A percentile compares a stretch with the other conserved stretches of the same genome.
These are phyloP conservation scores for Fusarium sp. DNA, from an alignment of 2,329 filamentous ascomycete species.

Conservation along the genomic window DNA sequence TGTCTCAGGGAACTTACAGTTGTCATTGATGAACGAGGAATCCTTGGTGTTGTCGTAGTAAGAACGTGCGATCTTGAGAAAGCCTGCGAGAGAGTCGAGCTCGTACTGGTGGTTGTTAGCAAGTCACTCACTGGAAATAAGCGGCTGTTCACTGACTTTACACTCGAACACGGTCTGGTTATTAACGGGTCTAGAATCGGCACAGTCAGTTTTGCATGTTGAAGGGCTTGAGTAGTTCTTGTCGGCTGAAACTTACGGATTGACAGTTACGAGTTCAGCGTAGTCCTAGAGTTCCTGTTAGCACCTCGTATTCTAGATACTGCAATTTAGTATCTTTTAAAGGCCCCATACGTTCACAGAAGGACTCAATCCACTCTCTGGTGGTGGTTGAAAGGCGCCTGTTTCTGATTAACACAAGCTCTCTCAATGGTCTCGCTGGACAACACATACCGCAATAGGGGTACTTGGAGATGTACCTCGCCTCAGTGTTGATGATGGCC, in stretches of 20 bases:
- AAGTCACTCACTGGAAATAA: rapidly evolving
- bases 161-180: slow-evolving; percentile 26
- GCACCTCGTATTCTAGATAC: too few species aligned
- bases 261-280: slow-evolving; percentile 5
- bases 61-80: slow-evolving; percentile 19
- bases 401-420: background rate
- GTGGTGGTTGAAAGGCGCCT: slow-evolving; percentile 22
- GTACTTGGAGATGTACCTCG: slow-evolving; percentile 18
- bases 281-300: background rate
- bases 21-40: slow-evolving; percentile 12
- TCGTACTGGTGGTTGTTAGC: slow-evolving; percentile 1
- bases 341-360: slow-evolving; percentile 4
- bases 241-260: background rate
- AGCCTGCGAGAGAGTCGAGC: slow-evolving; percentile 22
- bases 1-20: background rate
- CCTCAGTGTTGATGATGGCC: slow-evolving; percentile 24
- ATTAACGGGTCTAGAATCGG: background rate
- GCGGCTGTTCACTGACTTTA: background rate
- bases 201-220: background rate
- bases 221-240: rapidly evolving
- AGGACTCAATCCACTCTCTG: slow-evolving; percentile 15
- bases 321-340: background rate
- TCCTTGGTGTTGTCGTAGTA: slow-evolving; percentile 22
- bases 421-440: rapidly evolving
- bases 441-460: slow-evolving; percentile 13